A percentile compares a stretch with the other conserved stretches of the same genome.
Evolutionary conservation across 257 asterid genomes (phyloP).

Genomic region (Forsythia suspensa): DNA sequence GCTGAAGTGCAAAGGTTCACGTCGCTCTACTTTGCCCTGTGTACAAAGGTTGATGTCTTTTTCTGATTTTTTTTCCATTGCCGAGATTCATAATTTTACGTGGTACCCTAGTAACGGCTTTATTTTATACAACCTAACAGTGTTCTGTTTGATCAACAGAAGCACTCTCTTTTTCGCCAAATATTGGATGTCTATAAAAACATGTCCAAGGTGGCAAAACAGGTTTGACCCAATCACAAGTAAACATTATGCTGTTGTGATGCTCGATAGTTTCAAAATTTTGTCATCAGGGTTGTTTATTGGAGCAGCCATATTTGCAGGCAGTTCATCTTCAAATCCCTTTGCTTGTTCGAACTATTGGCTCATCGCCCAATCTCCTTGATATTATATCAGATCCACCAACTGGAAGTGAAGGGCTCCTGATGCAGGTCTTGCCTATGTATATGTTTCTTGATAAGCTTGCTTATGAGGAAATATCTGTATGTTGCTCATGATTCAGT

Average conservation of each 20-base stretch:
- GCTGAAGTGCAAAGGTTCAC: constrained; percentile 82
- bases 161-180: constrained; percentile 81
- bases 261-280: constrained; percentile 10
- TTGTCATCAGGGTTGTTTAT: constrained; percentile 21
- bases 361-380: constrained; percentile 82
- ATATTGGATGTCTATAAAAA: constrained; percentile 64
- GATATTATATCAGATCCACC: constrained; percentile 78
- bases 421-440: constrained; percentile 58
- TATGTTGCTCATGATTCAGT: constrained; percentile 30
- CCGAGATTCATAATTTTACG: constrained; percentile 9
- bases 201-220: constrained; percentile 66
- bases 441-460: constrained; percentile 9
- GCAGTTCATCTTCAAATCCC: constrained; percentile 86
- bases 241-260: neutral
- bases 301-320: constrained; percentile 50
- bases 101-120: neutral
- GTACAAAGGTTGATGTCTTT: constrained; percentile 71
- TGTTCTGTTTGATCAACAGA: constrained; percentile 54
- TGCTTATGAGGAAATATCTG: constrained; percentile 24
- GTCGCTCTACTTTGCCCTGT: constrained; percentile 91
- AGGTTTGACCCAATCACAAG: constrained; percentile 50
- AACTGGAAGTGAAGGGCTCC: constrained; percentile 76
- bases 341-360: constrained; percentile 89
- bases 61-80: neutral
- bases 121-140: constrained; percentile 15